Evolutionary conservation across 805 yeast species (phyloP), one percentile per base, ranked within the genome.

Genomic region (Maudiozyma serrabonitensis): DNA sequence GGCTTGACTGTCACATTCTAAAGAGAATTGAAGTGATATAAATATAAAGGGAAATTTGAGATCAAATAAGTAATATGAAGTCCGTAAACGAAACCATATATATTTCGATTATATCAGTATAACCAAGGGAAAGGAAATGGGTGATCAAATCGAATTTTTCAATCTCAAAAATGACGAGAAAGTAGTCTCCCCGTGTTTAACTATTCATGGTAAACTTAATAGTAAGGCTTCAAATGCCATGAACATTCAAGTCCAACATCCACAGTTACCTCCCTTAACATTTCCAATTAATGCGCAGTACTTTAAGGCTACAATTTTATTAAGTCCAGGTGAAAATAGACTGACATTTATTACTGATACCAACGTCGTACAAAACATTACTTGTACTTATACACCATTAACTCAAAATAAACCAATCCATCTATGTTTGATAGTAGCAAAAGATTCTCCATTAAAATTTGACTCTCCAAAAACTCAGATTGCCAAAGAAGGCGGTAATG

Each of bases 351-450:
- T 56, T 6, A 73, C 75, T 2, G 80, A 76, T 28, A 62, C 69
- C 19, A 69, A 69, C 12, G 75, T 76, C 0, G 45, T 51, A 1
- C 49, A 58, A 18, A 48, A 61, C 0, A 50, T 78, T 19, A 61
- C 56, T 0, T 61, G 83, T 41, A 66, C 66, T 47, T 83, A 80
- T 61, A 63, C 71, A 0, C 89, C 88, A 0, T 59, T 84, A 26
- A 57, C 71, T 2, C 76, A 79, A 48, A 80, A 84, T 57, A 85
- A 85, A 44, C 93, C 93, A 0, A 68, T 90, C n/a, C 93, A 90
- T 64, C 65, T 90, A 45, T 88, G 93, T 60, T 62, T 89, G 8
- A 62, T 91, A 13, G 67, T 88, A 2, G 97, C 87, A 2, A 74
- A 70, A 48, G 98, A 90, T 60, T 85, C 95, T 1, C 78, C 80